Evolutionary conservation across 2,329 filamentous ascomycete genomes (phyloP).

Genomic region (Penicillium psychrosexuale): DNA sequence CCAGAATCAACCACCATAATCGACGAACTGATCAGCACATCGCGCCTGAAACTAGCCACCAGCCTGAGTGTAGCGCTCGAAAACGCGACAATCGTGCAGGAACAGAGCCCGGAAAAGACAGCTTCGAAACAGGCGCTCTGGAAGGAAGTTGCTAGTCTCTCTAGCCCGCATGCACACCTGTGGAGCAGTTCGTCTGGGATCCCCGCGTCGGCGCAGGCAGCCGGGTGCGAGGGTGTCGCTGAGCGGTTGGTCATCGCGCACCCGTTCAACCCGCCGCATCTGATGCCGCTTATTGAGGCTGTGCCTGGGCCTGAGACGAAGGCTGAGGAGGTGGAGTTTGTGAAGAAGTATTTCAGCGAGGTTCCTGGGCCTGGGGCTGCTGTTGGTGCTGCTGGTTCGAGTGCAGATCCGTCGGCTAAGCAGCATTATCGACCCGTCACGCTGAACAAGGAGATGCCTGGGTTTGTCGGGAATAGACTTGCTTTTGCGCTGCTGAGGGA

Average conservation of each 20-base stretch:
- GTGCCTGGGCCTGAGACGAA: conserved; percentile 50
- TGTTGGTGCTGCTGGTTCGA: not conserved
- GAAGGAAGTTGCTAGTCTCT: conserved; percentile 49
- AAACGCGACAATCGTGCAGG: conserved; percentile 54
- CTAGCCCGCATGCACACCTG: conserved; percentile 46
- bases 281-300: conserved; percentile 60
- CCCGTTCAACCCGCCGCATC: conserved; percentile 60
- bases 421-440: conserved; percentile 45
- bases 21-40: conserved; percentile 23
- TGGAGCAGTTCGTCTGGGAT: conserved; percentile 61
- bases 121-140: conserved; percentile 53
- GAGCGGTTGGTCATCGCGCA: conserved; percentile 55
- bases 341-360: conserved; percentile 40
- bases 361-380: conserved; percentile 10
- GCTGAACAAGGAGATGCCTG: conserved; percentile 51
- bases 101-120: conserved; percentile 56
- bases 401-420: not conserved
- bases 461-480: conserved; percentile 58
- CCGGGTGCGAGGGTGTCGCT: conserved; percentile 34
- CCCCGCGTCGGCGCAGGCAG: conserved; percentile 49
- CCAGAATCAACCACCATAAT: conserved; percentile 7
- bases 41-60: conserved; percentile 37
- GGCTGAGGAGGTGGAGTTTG: conserved; percentile 27
- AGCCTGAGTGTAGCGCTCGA: conserved; percentile 43
- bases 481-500: conserved; percentile 57